These are phyloP conservation scores for Thyridium curvatum DNA, from an alignment of 2,329 filamentous ascomycete genomes.

Conservation along the genomic window DNA sequence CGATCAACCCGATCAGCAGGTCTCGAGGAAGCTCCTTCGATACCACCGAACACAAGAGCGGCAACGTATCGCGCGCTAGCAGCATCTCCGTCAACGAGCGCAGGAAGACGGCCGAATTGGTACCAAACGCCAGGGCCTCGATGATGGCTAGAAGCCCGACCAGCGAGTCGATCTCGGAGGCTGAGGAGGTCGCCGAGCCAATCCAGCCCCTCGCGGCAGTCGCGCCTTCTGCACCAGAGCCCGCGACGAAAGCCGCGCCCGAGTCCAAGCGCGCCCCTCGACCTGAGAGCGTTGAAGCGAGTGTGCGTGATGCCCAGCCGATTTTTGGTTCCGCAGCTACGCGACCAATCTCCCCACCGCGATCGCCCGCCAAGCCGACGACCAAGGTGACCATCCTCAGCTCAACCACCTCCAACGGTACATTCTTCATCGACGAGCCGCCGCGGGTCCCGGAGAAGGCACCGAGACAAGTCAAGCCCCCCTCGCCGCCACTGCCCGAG, in stretches of 20 bases:
- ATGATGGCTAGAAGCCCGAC: slow-evolving; percentile 2
- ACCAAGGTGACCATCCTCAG: slow-evolving; percentile 28
- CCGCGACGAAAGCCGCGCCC: slow-evolving; percentile 1
- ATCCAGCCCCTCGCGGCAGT: not conserved
- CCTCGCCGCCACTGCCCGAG: slow-evolving; percentile 15
- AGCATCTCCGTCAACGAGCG: slow-evolving; percentile 34
- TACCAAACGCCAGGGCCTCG: slow-evolving; percentile 2
- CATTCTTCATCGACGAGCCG: slow-evolving; percentile 25
- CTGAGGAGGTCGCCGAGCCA: slow-evolving; percentile 27
- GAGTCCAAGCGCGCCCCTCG: slow-evolving; percentile 5
- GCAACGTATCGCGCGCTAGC: slow-evolving; percentile 32
- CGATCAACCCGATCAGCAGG: slow-evolving; percentile 29
- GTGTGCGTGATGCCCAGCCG: slow-evolving; percentile 7
- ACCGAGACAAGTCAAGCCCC: slow-evolving; percentile 9
- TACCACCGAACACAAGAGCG: slow-evolving; percentile 33
- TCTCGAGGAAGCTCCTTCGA: slow-evolving; percentile 45
- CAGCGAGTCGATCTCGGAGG: slow-evolving; percentile 34
- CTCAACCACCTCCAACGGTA: slow-evolving; percentile 19
- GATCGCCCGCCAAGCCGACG: slow-evolving; percentile 14
- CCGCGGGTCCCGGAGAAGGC: slow-evolving; percentile 26
- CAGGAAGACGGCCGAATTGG: slow-evolving; percentile 13
- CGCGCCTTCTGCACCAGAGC: slow-evolving; percentile 4
- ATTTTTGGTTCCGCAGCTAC: slow-evolving; percentile 13
- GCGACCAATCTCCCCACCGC: slow-evolving; percentile 11
- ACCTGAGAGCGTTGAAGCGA: slow-evolving; percentile 7